These are phyloP conservation scores for Paraphoma sp. DNA, from an alignment of 2,329 filamentous ascomycete species.

Conservation along the genomic window DNA sequence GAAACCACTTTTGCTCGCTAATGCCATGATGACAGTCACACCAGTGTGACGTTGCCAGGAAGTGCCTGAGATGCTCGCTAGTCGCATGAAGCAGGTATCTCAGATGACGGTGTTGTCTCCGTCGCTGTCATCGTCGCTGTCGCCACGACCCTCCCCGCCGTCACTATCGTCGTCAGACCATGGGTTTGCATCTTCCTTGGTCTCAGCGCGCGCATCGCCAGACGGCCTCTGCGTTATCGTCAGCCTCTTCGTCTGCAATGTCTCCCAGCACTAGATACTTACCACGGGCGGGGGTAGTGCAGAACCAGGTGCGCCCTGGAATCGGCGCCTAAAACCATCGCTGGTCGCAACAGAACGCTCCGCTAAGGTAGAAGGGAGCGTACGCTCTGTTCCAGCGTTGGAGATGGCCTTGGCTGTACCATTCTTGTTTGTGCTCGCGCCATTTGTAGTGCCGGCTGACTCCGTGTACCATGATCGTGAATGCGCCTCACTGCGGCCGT, in stretches of 20 bases:
- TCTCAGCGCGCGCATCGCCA: slow-evolving; percentile 9
- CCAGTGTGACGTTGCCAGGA: background rate
- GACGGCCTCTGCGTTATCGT: slow-evolving; percentile 14
- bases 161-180: slow-evolving; percentile 18
- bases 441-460: slow-evolving; percentile 12
- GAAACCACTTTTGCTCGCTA: background rate
- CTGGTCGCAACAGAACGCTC: slow-evolving; percentile 27
- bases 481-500: slow-evolving; percentile 18
- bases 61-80: background rate
- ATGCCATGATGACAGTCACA: background rate
- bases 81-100: background rate
- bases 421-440: slow-evolving; percentile 18
- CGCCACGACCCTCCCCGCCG: slow-evolving; percentile 55
- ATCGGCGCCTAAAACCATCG: slow-evolving; percentile 17
- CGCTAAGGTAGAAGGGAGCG: slow-evolving; percentile 32
- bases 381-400: slow-evolving; percentile 16
- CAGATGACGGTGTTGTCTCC: slow-evolving; percentile 44
- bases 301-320: background rate
- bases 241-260: background rate
- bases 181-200: slow-evolving; percentile 1
- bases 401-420: slow-evolving; percentile 23
- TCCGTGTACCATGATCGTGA: slow-evolving; percentile 34
- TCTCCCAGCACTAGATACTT: slow-evolving; percentile 9
- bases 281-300: slow-evolving; percentile 12
- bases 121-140: slow-evolving; percentile 46